Base-by-base conservation (phyloP, 108 stramenopile species). In the Ochromonas danica region DNA sequence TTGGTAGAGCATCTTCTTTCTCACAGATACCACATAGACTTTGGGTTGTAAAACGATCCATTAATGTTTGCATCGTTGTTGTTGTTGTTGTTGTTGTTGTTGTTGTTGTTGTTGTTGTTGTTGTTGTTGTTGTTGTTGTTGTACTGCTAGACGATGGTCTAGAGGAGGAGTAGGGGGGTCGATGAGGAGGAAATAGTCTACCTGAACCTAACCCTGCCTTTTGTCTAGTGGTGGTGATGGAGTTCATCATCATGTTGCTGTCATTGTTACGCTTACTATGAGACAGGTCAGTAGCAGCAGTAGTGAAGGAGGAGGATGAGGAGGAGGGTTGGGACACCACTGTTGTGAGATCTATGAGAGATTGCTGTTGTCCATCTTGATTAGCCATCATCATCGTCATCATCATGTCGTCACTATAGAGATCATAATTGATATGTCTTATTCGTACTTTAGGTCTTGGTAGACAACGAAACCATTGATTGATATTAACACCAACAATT, bases 401-500 rank as follows among this genome's bases (percentile, higher is more conserved):
- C n/a, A 22, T 22, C 17, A 22, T 22, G 51, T 10, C 51, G 51
- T 10, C 51, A 57, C 51, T 57, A 57, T 22, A 10, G 22, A 10
- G 51, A 28, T 67, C 63, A 25, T 67, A 67, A 28, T 67, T 28
- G 17, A 67, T 67, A 31, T 33, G 63, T 67, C 63, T 28, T 10
- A 67, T 31, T 35, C 63, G 63, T 31, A 36, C 10, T 25, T 67
- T 75, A 10, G 85, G 83, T 40, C 81, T 57, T 1, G 79, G 80
- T 83, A 82, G 51, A 14, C 63, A 80, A 40, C 14, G 33, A 65
- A 42, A 82, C 85, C 85, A 86, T 39, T 40, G 39, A 28, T 45
- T 36, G 17, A 86, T 84, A 78, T 86, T 65, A 38, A 85, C 84
- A 1, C 85, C 85, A 27, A 42, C 38, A 35, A 86, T 71, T n/a